phyloP scores from a whole-genome alignment of 345 rosid species.

The Murraya paniculata region DNA sequence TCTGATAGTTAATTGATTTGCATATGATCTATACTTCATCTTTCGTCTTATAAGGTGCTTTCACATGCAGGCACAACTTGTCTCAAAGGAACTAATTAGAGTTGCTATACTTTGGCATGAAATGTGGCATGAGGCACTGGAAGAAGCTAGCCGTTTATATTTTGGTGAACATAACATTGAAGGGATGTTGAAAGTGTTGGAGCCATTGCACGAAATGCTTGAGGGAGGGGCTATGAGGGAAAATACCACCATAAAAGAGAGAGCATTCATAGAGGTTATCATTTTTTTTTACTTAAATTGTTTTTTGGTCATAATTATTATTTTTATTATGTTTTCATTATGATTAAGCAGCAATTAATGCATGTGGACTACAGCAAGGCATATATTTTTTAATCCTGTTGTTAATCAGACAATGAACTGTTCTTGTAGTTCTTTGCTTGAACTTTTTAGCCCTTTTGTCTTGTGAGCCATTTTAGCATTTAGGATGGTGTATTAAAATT shows the following conservation, averaged over 20 bases:
- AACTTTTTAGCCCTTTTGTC: neutral
- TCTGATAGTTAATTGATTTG: conserved; percentile 22
- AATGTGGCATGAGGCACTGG: conserved; percentile 94
- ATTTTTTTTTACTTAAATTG: neutral
- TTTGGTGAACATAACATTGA: conserved; percentile 97
- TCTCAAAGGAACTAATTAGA: conserved; percentile 86
- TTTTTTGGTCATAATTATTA: neutral
- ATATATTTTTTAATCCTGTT: neutral
- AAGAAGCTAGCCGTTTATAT: conserved; percentile 98
- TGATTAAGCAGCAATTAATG: neutral
- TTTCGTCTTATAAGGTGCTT: conserved; percentile 13
- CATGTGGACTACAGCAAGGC: neutral
- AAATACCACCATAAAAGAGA: conserved; percentile 75
- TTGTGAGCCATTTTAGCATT: neutral
- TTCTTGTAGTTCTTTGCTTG: neutral
- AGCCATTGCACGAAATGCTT: conserved; percentile 88
- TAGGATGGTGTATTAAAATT: neutral
- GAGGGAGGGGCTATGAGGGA: conserved; percentile 81
- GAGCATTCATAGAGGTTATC: conserved; percentile 89
- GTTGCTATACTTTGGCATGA: conserved; percentile 99
- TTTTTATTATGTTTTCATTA: neutral
- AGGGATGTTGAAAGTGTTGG: conserved; percentile 93
- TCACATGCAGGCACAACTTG: conserved; percentile 81
- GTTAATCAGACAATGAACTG: neutral
- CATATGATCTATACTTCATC: neutral